phyloP scores from a whole-genome alignment of 1,284 basidiomycete genomes.

The Sporisorium reilianum region DNA sequence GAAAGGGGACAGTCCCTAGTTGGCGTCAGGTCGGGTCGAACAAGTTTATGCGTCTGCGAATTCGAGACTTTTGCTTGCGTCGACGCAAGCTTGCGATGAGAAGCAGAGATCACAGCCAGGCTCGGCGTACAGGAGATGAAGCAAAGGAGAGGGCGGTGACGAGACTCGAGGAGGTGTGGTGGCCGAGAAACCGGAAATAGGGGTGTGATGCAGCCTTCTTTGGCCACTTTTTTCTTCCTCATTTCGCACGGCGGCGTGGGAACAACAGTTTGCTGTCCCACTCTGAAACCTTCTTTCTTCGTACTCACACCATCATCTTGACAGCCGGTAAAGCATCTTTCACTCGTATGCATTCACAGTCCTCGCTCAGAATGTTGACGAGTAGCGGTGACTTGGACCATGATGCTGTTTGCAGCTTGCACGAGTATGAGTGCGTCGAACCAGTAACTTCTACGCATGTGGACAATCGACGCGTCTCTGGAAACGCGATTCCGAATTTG shows the following conservation, averaged over 20 bases:
- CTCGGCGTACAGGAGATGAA: background rate
- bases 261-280: background rate
- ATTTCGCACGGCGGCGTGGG: background rate
- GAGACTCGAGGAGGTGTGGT: no score
- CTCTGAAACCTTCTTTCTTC: no score
- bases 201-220: slow-evolving; percentile 24
- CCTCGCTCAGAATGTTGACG: no score
- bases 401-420: background rate
- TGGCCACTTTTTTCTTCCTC: background rate
- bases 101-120: background rate
- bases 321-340: background rate
- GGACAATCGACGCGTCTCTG: slow-evolving; percentile 16
- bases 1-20: background rate
- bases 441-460: slow-evolving; percentile 27
- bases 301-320: no score
- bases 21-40: background rate
- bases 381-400: background rate
- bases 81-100: background rate
- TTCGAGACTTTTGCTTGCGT: background rate
- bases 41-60: background rate
- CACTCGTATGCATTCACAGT: no score
- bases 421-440: slow-evolving; percentile 11
- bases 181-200: slow-evolving; percentile 18
- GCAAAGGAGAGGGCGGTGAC: background rate
- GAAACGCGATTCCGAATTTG: slow-evolving; percentile 24